phyloP scores from a whole-genome alignment of 1,139 yeast genomes.

The Magnusiomyces clavatus region DNA sequence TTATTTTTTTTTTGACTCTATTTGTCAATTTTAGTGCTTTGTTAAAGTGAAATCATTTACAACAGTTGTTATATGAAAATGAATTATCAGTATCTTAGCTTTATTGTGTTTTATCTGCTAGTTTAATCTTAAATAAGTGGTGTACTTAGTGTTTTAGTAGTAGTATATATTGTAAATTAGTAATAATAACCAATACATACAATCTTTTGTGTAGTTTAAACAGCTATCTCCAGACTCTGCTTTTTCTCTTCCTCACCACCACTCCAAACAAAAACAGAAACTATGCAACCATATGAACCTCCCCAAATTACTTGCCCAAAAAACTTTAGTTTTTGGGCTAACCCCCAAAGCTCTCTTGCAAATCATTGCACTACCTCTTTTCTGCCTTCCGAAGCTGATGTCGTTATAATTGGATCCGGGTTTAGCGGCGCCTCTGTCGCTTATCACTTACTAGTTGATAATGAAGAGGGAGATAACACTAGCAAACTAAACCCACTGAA shows the following conservation, averaged over 20 bases:
- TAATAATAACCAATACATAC: too few relatives aligned
- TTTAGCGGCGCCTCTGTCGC: slow-evolving; percentile 39
- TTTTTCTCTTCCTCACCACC: too few relatives aligned
- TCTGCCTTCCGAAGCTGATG: slow-evolving; percentile 29
- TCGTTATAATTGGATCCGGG: slow-evolving; percentile 38
- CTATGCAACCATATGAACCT: not conserved
- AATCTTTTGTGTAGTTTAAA: not conserved
- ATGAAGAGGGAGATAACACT: not conserved
- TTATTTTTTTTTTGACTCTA: too few relatives aligned
- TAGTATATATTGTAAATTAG: too few relatives aligned
- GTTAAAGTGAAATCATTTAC: too few relatives aligned
- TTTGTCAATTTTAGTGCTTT: too few relatives aligned
- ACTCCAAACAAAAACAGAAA: too few relatives aligned
- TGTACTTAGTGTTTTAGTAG: too few relatives aligned
- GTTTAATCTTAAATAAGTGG: too few relatives aligned
- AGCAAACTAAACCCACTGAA: not conserved
- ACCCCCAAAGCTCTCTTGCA: slow-evolving; percentile 14
- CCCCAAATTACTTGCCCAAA: not conserved
- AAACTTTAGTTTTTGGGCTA: slow-evolving; percentile 1
- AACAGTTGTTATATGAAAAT: too few relatives aligned
- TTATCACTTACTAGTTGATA: slow-evolving; percentile 25
- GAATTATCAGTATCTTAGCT: too few relatives aligned
- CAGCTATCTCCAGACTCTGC: not conserved
- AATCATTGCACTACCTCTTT: slow-evolving; percentile 18
- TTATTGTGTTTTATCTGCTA: too few relatives aligned